These are phyloP conservation scores for Zhuliangozyma parablackwelliae DNA, from an alignment of 1,139 yeast species.

Conservation along the genomic window DNA sequence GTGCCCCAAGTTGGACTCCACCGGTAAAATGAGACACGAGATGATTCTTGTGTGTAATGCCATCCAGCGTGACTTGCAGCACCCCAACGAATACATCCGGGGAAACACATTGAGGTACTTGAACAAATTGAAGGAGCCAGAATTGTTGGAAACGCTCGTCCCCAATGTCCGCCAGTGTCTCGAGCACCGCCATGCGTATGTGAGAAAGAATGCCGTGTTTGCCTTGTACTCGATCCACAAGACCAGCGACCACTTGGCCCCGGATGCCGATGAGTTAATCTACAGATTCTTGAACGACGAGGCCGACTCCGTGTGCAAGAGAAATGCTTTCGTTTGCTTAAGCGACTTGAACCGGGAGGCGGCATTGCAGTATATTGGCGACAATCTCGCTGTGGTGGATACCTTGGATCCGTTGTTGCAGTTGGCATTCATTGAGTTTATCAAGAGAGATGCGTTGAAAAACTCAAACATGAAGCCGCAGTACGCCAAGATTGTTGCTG, in stretches of 20 bases:
- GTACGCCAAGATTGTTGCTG: constrained; percentile 69
- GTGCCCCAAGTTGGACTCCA: constrained; percentile 83
- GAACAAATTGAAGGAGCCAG: constrained; percentile 88
- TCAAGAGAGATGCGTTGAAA: constrained; percentile 70
- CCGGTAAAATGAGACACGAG: constrained; percentile 93
- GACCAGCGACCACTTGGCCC: constrained; percentile 82
- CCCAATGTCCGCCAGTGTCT: constrained; percentile 89
- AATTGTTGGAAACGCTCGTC: constrained; percentile 89
- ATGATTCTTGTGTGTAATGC: constrained; percentile 99
- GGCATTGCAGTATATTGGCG: constrained; percentile 78
- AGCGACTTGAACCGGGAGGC: constrained; percentile 80
- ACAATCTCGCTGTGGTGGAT: constrained; percentile 57
- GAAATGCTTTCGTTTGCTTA: constrained; percentile 91
- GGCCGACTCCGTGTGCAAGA: constrained; percentile 88
- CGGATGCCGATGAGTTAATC: constrained; percentile 89
- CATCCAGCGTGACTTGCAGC: constrained; percentile 94
- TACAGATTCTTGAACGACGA: constrained; percentile 72
- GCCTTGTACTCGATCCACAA: constrained; percentile 80
- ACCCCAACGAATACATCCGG: constrained; percentile 94
- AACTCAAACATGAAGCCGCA: constrained; percentile 64
- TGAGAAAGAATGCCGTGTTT: constrained; percentile 93
- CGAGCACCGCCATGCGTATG: constrained; percentile 96
- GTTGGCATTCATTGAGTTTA: constrained; percentile 85
- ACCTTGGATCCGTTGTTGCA: constrained; percentile 83
- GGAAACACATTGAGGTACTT: constrained; percentile 93